Evolutionary conservation across 2,329 filamentous ascomycete species (phyloP), one percentile per base, ranked within the genome.

Genomic region (Eurotiales sp.): DNA sequence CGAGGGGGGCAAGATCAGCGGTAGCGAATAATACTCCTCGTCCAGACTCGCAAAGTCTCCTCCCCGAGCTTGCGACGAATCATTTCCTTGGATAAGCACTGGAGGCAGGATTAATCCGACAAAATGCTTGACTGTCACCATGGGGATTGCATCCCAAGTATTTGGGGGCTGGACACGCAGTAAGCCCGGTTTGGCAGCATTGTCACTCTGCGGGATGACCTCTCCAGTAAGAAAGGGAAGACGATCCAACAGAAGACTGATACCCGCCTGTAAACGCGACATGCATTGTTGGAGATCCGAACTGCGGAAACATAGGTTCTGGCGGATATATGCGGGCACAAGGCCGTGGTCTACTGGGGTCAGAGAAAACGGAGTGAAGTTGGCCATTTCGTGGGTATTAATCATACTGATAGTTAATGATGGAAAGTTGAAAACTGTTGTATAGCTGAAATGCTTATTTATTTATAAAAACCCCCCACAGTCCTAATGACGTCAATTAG

Each of bases 1-100:
- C 21, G 44, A 51, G 32, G 51, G 42, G 15, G 47, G 55, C 25
- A 53, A 25, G 10, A 42, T 25, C 2, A 15, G 22, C 11, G 40
- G 40, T 10, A 42, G 40, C 14, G 40, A 3, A 15, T 19, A 27
- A 42, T 27, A 27, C 2, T 25, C 1, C n/a, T 23, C 12, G 14
- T 34, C 30, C 30, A 34, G 14, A 15, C 30, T 34, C 3, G 30
- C 30, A 27, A 27, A 27, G 30, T 4, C 30, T 14, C 8, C 7
- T 5, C 12, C 30, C 3, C 15, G 12, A 34, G 10, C 15, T 34
- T 34, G n/a, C 30, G 12, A 11, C 15, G 30, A 11, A 34, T 34
- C 14, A 14, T n/a, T 34, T 3, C 14, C 30, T n/a, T 14, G 30
- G 30, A 34, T 14, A 34, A 34, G 30, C 12, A n/a, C 30, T 7